phyloP scores from a whole-genome alignment of 2,329 filamentous ascomycete species.

The Xylaria multiplex region DNA sequence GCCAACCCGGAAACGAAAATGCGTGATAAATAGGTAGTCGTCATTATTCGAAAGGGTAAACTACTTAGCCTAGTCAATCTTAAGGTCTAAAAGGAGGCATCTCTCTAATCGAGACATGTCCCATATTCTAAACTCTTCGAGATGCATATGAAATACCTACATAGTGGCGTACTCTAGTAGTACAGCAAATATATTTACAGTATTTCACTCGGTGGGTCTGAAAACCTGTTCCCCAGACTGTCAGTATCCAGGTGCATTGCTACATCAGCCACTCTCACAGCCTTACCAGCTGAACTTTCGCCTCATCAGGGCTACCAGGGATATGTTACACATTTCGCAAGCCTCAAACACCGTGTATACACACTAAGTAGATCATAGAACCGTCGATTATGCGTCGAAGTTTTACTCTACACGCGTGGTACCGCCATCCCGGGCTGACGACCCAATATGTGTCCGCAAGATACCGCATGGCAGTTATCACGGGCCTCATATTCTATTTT shows the following conservation, averaged over 20 bases:
- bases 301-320: conserved; percentile 5
- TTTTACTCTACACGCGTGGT: not conserved
- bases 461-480: conserved; percentile 1
- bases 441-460: conserved; percentile 6
- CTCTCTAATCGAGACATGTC: too few relatives aligned
- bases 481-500: not conserved
- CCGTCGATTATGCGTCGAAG: not conserved
- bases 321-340: not conserved
- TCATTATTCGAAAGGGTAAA: too few relatives aligned
- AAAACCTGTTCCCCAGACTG: not conserved
- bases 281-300: conserved; percentile 30
- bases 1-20: too few relatives aligned
- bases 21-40: too few relatives aligned
- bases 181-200: too few relatives aligned
- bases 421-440: conserved; percentile 3
- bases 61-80: too few relatives aligned
- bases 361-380: not conserved
- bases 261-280: conserved; percentile 11
- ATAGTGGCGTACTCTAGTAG: too few relatives aligned
- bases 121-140: too few relatives aligned
- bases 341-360: not conserved
- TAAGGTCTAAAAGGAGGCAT: too few relatives aligned
- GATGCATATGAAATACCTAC: too few relatives aligned
- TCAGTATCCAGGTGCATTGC: conserved; percentile 16
- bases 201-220: not conserved